Evolutionary conservation across 2,329 filamentous ascomycete genomes (phyloP), one percentile per base, ranked within the genome.

Genomic region (Fusarium albosuccineum): DNA sequence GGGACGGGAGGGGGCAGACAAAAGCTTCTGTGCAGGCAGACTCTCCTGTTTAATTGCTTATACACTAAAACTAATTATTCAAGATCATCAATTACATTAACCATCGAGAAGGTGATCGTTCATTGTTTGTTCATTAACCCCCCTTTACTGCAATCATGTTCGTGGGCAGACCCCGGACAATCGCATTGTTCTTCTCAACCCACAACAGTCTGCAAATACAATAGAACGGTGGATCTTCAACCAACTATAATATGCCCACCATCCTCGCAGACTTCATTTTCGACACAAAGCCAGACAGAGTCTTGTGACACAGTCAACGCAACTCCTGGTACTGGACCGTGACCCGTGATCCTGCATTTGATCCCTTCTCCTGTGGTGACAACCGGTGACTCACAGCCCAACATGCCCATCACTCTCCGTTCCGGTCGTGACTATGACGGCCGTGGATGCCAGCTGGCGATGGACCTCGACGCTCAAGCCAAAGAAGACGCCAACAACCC

Each of bases 21-120:
- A 59, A 67, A 16, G 65, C 66, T 0, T 64, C 52, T 1, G 62
- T 67, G 6, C 61, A 60, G 4, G 67, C 48, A 1, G 50, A 56
- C 13, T 55, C 60, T 2, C 55, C 10, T 2, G 60, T 63, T 34
- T 64, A 29, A 52, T 37, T 3, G 7, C n/a, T 14, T 27, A 5
- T 16, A n/a, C 8, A 36, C 1, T 26, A 11, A 17, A 8, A 5
- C 2, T 36, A 27, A 49, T 7, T 37, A 34, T 5, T 22, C 22
- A 22, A 22, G 22, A 22, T 4, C 22, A 22, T 4, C 4, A 22
- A 22, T 22, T 4, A 4, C 22, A 22, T 22, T 22, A 5, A 4
- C 5, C 22, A 22, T 22, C 4, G 22, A 22, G 5, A 22, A 22
- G 22, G 4, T 22, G 22, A 22, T 22, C 5, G 22, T 22, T 22